A percentile compares a stretch with the other conserved stretches of the same genome.
These are phyloP conservation scores for Trichoderma aggressivum DNA, from an alignment of 2,329 filamentous ascomycete species.

Conservation along the genomic window DNA sequence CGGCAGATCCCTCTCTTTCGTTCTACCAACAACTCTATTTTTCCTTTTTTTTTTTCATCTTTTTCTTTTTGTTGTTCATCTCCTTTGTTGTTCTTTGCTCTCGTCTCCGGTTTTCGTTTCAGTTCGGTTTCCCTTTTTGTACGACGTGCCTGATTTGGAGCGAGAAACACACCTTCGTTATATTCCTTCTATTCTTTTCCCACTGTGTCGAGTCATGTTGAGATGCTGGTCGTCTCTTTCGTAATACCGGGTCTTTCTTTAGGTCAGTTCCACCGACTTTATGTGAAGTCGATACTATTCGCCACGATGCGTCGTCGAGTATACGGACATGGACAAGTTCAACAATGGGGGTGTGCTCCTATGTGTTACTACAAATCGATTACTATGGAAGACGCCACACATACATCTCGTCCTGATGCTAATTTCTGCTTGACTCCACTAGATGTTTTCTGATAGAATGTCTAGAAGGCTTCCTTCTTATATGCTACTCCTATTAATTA, in stretches of 20 bases:
- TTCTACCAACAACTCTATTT: conserved; percentile 11
- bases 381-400: not conserved
- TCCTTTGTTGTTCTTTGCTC: conserved; percentile 21
- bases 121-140: conserved; percentile 2
- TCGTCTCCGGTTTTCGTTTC: conserved; percentile 1
- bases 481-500: conserved; percentile 33
- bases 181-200: not conserved
- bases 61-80: not conserved
- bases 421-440: conserved; percentile 1
- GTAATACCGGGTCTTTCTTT: conserved; percentile 18
- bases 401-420: not conserved
- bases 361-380: not conserved
- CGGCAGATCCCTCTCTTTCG: conserved; percentile 17
- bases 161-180: conserved; percentile 8
- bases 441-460: conserved; percentile 47
- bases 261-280: conserved; percentile 17
- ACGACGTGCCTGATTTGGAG: not conserved
- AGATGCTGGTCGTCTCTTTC: conserved; percentile 34
- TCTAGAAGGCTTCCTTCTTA: conserved; percentile 33
- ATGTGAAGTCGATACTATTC: not conserved
- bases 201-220: conserved; percentile 29
- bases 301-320: not conserved
- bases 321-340: not conserved
- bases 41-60: not conserved
- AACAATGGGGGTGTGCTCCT: not conserved